Conservation (phyloP, 257 asterid species). For the Anisodus acutangulus region DNA sequence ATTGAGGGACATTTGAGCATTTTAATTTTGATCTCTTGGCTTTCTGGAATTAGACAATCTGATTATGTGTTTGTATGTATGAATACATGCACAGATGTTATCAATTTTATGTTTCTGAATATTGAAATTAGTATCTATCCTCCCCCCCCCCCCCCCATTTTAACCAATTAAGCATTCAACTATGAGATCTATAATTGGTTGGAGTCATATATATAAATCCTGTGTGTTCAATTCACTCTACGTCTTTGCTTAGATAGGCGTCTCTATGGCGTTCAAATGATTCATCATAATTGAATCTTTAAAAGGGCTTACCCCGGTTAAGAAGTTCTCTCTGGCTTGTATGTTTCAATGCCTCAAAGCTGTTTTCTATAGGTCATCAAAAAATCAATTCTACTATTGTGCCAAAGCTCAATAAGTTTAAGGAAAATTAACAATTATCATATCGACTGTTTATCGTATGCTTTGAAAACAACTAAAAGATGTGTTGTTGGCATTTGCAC, state of each 20-base stretch:
- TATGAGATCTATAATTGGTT: neutral
- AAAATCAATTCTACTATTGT: neutral
- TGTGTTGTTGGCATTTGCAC: neutral
- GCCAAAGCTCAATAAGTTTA: too few relatives aligned
- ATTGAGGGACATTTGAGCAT: neutral
- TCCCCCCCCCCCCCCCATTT: neutral
- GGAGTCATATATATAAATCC: neutral
- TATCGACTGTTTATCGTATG: neutral
- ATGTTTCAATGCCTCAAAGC: neutral
- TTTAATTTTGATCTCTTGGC: neutral
- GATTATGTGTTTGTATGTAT: neutral
- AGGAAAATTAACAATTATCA: too few relatives aligned
- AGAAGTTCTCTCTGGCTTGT: slow-evolving; percentile 14
- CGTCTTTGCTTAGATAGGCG: neutral
- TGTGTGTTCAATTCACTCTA: neutral
- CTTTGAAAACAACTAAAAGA: neutral
- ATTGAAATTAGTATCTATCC: neutral
- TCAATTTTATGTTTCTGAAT: neutral
- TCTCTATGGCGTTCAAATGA: neutral
- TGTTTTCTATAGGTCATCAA: neutral
- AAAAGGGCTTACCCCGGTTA: neutral
- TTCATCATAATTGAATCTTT: neutral
- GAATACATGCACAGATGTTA: neutral
- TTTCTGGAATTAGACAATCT: neutral
- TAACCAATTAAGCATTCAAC: neutral